Evolutionary conservation across 169 alveolate species (phyloP).

Genomic region (Babesia bigemina): DNA sequence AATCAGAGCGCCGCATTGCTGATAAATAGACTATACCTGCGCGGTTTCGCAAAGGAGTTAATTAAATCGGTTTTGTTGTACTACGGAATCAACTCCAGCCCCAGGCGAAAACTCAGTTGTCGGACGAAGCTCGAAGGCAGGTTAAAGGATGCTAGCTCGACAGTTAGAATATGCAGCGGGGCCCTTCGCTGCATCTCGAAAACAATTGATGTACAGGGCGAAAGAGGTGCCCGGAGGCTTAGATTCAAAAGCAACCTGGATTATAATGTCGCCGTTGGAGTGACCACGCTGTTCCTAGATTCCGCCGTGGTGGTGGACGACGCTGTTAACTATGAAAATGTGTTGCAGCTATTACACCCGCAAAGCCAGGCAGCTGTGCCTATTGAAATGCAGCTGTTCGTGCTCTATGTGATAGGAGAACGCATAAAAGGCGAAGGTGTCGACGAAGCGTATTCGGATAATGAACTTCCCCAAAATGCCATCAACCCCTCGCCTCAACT

Average conservation of each 20-base stretch:
- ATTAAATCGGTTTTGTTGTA: conserved; percentile 10
- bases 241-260: neutral
- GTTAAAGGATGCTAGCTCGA: conserved; percentile 4
- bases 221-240: neutral
- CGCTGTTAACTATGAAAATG: neutral
- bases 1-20: neutral
- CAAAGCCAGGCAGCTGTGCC: conserved; percentile 5
- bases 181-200: conserved; percentile 21
- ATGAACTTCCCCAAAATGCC: too few species aligned
- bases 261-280: neutral
- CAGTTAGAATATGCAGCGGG: conserved; percentile 24
- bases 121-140: neutral
- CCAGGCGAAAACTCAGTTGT: neutral
- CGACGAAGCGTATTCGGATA: too few species aligned
- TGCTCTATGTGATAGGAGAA: neutral
- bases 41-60: conserved; percentile 38
- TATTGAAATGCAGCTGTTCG: conserved; percentile 9
- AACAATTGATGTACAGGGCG: neutral
- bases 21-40: conserved; percentile 31
- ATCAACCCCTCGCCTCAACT: too few species aligned
- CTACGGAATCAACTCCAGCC: neutral
- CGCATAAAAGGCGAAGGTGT: neutral
- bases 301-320: neutral
- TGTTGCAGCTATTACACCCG: conserved; percentile 20
- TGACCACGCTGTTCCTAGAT: conserved; percentile 5